Conservation (phyloP, 345 rosid genomes). For the Dipteronia dyeriana region DNA sequence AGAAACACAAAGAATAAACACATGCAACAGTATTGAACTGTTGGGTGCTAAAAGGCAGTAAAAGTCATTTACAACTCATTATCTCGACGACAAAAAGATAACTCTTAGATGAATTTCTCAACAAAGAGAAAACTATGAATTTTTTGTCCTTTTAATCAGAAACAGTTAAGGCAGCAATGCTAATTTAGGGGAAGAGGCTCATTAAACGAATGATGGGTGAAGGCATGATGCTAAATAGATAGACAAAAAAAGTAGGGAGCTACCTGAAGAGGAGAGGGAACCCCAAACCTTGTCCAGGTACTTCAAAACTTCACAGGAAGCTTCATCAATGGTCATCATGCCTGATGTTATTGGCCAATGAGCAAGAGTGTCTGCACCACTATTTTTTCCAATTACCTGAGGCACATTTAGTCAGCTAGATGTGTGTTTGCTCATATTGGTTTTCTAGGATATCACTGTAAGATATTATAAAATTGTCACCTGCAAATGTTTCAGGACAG, state of each 20-base stretch:
- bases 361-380: slow-evolving; percentile 95
- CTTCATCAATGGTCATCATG: slow-evolving; percentile 72
- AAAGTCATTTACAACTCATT: not conserved
- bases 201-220: not conserved
- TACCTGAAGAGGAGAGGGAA: slow-evolving; percentile 84
- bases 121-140: not conserved
- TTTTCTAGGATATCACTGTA: slow-evolving; percentile 11
- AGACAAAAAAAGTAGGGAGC: slow-evolving; percentile 11
- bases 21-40: not conserved
- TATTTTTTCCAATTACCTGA: slow-evolving; percentile 76
- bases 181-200: not conserved
- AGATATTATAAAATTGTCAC: slow-evolving; percentile 33
- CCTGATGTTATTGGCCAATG: slow-evolving; percentile 86
- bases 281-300: slow-evolving; percentile 80
- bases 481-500: slow-evolving; percentile 85
- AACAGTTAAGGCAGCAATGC: not conserved
- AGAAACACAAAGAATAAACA: not conserved
- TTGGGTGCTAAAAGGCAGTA: not conserved
- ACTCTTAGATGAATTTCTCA: slow-evolving; percentile 3
- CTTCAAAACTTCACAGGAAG: slow-evolving; percentile 75
- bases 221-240: not conserved
- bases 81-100: not conserved
- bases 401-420: slow-evolving; percentile 27
- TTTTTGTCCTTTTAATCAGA: not conserved
- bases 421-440: slow-evolving; percentile 4